Conservation (phyloP, 2,329 filamentous ascomycete species). For the Chrysoporthe austroafricana region DNA sequence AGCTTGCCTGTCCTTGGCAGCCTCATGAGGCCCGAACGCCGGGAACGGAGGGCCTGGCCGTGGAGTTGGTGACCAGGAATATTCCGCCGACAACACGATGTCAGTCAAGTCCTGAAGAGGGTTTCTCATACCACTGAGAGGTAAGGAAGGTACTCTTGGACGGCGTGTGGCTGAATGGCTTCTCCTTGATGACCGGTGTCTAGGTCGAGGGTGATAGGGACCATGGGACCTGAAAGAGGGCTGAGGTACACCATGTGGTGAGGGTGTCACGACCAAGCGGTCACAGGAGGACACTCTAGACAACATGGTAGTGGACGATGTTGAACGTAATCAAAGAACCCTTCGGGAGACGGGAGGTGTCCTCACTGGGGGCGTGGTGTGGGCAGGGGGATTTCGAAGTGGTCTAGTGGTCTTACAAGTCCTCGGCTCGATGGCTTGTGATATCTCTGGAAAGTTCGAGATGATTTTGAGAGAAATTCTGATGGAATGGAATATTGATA, state of each 20-base stretch:
- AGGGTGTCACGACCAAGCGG: constrained; percentile 9
- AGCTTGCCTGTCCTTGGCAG: neutral
- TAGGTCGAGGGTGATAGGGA: neutral
- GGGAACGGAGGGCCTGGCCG: neutral
- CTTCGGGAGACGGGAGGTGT: neutral
- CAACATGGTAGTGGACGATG: neutral
- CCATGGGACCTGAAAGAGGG: neutral
- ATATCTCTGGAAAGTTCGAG: constrained; percentile 16
- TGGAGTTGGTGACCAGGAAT: constrained; percentile 5
- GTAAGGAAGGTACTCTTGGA: neutral
- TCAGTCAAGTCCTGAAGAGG: constrained; percentile 20
- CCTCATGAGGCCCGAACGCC: neutral
- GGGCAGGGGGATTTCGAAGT: neutral
- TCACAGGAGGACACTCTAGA: neutral
- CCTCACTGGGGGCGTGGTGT: neutral
- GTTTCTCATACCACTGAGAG: neutral
- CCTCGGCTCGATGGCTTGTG: constrained; percentile 11
- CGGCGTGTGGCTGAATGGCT: neutral
- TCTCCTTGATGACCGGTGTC: constrained; percentile 3
- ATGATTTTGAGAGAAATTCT: constrained; percentile 9
- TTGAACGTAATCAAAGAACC: neutral
- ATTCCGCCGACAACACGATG: constrained; percentile 15
- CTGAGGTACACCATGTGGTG: neutral
- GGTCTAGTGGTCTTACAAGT: constrained; percentile 17
- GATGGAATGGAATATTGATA: constrained; percentile 16